A percentile compares a stretch with the other conserved stretches of the same genome.
These are phyloP conservation scores for Carex kokanica DNA, from an alignment of 176 grass and related monocot species.

Conservation along the genomic window DNA sequence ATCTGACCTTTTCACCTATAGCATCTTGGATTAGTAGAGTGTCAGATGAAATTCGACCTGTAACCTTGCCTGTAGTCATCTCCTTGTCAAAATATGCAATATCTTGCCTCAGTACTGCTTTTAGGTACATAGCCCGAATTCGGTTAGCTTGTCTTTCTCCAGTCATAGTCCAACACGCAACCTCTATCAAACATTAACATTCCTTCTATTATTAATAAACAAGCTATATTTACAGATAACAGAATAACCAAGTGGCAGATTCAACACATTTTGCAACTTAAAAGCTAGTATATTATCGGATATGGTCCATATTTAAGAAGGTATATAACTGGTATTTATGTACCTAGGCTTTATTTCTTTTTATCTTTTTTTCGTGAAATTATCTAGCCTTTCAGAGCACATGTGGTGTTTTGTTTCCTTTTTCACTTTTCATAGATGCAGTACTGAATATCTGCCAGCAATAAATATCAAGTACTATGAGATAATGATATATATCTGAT, in stretches of 20 bases:
- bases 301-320: background rate
- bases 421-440: background rate
- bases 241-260: background rate
- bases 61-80: conserved; percentile 51
- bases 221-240: background rate
- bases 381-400: background rate
- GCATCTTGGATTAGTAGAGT: conserved; percentile 64
- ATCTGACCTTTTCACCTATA: conserved; percentile 60
- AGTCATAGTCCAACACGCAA: conserved; percentile 74
- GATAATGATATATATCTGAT: background rate
- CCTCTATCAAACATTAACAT: conserved; percentile 42
- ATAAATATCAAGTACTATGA: background rate
- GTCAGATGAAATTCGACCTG: conserved; percentile 59
- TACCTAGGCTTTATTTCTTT: background rate
- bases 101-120: conserved; percentile 68
- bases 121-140: conserved; percentile 64
- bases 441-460: background rate
- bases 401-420: background rate
- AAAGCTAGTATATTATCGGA: background rate
- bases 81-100: conserved; percentile 75
- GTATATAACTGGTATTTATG: too few relatives aligned
- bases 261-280: background rate
- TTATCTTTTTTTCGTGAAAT: background rate
- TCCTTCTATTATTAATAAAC: background rate
- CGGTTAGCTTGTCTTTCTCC: conserved; percentile 65